Percentiles rank a stretch among this genome's conserved stretches.
phyloP scores from a whole-genome alignment of 495 filamentous ascomycete genomes.

The Astrothelium macrocarpum region DNA sequence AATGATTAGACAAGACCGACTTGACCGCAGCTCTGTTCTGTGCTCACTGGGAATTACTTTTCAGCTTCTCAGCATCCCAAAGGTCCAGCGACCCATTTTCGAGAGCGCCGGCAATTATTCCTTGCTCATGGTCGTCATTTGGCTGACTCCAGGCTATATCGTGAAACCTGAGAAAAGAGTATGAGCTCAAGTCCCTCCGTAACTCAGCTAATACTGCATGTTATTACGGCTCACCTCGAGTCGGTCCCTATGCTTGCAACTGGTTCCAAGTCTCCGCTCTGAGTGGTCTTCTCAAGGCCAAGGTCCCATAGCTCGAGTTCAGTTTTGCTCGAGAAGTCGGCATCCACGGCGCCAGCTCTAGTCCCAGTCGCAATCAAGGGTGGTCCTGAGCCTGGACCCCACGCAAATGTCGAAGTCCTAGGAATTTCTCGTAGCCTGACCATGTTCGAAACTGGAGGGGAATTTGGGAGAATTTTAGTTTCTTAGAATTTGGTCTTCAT shows the following conservation, averaged over 20 bases:
- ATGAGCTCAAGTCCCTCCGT: constrained; percentile 10
- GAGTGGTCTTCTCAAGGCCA: constrained; percentile 60
- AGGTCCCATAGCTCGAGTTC: constrained; percentile 96
- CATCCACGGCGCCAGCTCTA: constrained; percentile 85
- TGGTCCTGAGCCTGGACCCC: constrained; percentile 67
- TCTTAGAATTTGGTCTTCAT: not conserved
- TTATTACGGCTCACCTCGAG: constrained; percentile 56
- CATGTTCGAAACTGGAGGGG: constrained; percentile 49
- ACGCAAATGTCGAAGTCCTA: constrained; percentile 92
- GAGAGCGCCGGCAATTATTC: constrained; percentile 87
- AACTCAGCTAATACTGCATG: not conserved
- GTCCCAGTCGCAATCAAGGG: constrained; percentile 93
- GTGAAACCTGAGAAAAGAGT: constrained; percentile 61
- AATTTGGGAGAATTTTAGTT: not conserved
- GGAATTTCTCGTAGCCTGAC: constrained; percentile 90
- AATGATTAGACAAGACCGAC: constrained; percentile 13
- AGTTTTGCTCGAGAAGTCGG: constrained; percentile 95
- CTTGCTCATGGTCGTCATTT: constrained; percentile 61
- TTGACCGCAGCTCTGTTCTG: not conserved
- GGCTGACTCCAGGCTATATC: constrained; percentile 89
- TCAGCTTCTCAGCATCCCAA: constrained; percentile 87
- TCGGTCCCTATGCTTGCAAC: constrained; percentile 75
- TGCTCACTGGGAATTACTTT: constrained; percentile 47
- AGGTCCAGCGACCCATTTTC: constrained; percentile 95
- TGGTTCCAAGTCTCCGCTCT: constrained; percentile 74